phyloP scores from a whole-genome alignment of 2,329 filamentous ascomycete genomes.

The Talaromyces marneffei region DNA sequence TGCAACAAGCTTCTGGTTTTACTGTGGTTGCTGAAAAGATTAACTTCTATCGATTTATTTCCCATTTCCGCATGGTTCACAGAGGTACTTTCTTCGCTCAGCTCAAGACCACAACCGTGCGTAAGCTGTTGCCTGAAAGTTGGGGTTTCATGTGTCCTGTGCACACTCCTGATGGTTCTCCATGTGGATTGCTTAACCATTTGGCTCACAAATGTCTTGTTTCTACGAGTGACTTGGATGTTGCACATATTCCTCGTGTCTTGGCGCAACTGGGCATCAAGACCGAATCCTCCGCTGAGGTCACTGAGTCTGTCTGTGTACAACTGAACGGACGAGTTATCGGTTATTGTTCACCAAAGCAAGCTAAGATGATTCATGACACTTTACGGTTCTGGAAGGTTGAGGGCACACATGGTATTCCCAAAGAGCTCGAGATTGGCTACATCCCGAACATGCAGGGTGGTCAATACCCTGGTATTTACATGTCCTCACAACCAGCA shows the following conservation, averaged over 20 bases:
- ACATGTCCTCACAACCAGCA: slow-evolving; percentile 80
- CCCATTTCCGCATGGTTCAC: slow-evolving; percentile 98
- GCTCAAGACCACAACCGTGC: slow-evolving; percentile 91
- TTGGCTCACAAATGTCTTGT: slow-evolving; percentile 92
- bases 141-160: slow-evolving; percentile 98
- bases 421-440: slow-evolving; percentile 81
- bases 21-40: slow-evolving; percentile 98
- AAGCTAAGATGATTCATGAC: slow-evolving; percentile 75
- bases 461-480: slow-evolving; percentile 94
- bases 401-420: slow-evolving; percentile 72
- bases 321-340: slow-evolving; percentile 86
- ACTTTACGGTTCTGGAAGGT: slow-evolving; percentile 95
- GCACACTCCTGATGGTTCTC: slow-evolving; percentile 92
- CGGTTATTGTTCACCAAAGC: slow-evolving; percentile 81
- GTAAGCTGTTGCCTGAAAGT: slow-evolving; percentile 90
- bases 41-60: slow-evolving; percentile 97
- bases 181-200: slow-evolving; percentile 92
- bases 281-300: slow-evolving; percentile 67
- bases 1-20: slow-evolving; percentile 92
- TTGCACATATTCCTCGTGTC: slow-evolving; percentile 66
- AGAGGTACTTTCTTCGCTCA: slow-evolving; percentile 98
- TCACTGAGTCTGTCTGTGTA: slow-evolving; percentile 78
- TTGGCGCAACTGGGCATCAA: slow-evolving; percentile 75
- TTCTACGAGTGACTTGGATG: slow-evolving; percentile 68
- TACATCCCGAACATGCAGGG: slow-evolving; percentile 81